Evolutionary conservation across 345 rosid species (phyloP).

Genomic region (Camelina sativa): DNA sequence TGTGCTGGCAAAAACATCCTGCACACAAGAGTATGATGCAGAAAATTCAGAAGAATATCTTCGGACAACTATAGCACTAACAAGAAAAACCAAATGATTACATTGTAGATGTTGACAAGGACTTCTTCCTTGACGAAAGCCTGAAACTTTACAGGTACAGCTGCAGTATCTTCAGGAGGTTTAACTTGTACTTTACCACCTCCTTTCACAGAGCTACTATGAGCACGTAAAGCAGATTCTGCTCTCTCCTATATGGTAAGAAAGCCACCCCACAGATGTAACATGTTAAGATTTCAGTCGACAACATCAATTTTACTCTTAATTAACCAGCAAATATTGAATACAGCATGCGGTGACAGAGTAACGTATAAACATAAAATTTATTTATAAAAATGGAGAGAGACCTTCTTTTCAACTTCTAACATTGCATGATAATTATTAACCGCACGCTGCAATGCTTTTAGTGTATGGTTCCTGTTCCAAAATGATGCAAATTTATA

Average conservation of each 20-base stretch:
- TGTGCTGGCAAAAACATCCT: constrained; percentile 79
- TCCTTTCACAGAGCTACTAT: constrained; percentile 82
- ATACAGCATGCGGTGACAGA: background rate
- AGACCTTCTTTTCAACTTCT: constrained; percentile 95
- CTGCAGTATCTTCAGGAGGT: constrained; percentile 56
- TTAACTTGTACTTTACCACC: constrained; percentile 49
- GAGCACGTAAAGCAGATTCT: constrained; percentile 90
- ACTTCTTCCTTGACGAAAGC: constrained; percentile 88
- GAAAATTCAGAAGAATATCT: constrained; percentile 27
- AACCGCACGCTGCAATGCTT: constrained; percentile 77
- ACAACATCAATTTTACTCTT: constrained; percentile 23
- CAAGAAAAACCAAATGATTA: constrained; percentile 42
- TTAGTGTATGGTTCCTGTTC: constrained; percentile 94
- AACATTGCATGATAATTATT: constrained; percentile 71
- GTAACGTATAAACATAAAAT: background rate
- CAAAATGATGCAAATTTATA: constrained; percentile 99
- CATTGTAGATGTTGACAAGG: constrained; percentile 72
- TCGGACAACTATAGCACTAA: constrained; percentile 16
- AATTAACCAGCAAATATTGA: constrained; percentile 1
- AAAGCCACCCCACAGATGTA: constrained; percentile 29
- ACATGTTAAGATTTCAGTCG: constrained; percentile 23
- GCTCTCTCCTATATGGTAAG: constrained; percentile 67
- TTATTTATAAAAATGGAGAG: background rate
- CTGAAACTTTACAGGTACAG: constrained; percentile 60
- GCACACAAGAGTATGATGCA: constrained; percentile 41